Conservation (phyloP, 371 early-diverging fungal species). For the Coemansia sp. region DNA sequence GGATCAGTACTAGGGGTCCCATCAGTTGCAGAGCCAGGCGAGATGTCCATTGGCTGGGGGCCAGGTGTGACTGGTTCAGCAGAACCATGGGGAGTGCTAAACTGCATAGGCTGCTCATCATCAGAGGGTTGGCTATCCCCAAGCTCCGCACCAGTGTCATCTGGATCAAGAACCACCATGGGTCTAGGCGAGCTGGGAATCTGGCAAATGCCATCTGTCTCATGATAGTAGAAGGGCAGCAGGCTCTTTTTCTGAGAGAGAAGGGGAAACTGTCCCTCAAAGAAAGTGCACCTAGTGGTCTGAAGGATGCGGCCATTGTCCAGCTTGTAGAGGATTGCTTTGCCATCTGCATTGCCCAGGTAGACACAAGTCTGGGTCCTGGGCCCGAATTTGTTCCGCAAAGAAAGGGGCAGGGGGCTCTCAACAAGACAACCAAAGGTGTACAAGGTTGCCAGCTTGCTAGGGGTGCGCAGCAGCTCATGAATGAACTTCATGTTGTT, state of each 20-base stretch:
- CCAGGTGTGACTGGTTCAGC: no score
- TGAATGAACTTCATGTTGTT: slow-evolving; percentile 7
- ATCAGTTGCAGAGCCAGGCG: no score
- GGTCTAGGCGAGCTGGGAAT: no score
- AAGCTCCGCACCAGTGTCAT: no score
- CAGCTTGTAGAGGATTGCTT: neutral
- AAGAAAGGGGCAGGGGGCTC: slow-evolving; percentile 6
- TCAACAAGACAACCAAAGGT: slow-evolving; percentile 23
- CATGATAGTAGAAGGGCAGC: neutral
- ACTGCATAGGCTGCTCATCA: no score
- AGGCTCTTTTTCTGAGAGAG: neutral
- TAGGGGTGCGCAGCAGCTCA: slow-evolving; percentile 3
- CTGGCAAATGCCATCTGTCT: no score
- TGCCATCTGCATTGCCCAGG: slow-evolving; percentile 9
- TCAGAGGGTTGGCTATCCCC: no score
- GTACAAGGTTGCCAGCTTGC: slow-evolving; percentile 3
- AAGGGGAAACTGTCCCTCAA: slow-evolving; percentile 4
- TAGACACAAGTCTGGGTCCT: slow-evolving; percentile 14
- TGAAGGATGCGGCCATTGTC: slow-evolving; percentile 2
- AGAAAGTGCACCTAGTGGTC: slow-evolving; percentile 6
- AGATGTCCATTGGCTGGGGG: no score
- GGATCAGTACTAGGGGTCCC: no score
- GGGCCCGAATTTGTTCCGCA: slow-evolving; percentile 12
- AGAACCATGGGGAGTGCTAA: no score
- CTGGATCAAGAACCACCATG: no score